Conservation (phyloP, 331 rosid genomes). For the Pyrus hybrid region DNA sequence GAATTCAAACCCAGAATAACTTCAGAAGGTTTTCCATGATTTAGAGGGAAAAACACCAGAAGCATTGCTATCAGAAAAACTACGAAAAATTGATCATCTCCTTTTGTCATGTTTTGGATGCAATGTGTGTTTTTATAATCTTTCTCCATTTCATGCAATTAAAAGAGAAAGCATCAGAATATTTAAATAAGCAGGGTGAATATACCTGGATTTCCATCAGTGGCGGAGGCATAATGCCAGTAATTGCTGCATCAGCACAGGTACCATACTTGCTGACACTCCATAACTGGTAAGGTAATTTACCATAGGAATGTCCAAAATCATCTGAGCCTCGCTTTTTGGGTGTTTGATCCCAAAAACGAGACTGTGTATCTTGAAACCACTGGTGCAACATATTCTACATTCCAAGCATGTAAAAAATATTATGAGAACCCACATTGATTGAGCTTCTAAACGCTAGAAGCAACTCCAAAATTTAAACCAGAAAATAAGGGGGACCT, state of each 20-base stretch:
- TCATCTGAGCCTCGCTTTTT: conserved; percentile 39
- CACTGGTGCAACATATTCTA: conserved; percentile 76
- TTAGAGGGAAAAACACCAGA: conserved; percentile 7
- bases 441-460: not conserved
- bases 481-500: not conserved
- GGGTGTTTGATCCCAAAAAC: conserved; percentile 50
- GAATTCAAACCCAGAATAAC: conserved; percentile 93
- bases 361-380: conserved; percentile 61
- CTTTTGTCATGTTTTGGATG: not conserved
- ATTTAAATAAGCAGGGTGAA: not conserved
- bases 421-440: conserved; percentile 15
- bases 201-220: conserved; percentile 88
- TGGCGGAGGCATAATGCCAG: conserved; percentile 96
- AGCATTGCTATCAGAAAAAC: conserved; percentile 6
- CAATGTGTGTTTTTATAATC: not conserved
- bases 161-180: not conserved
- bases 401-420: conserved; percentile 24
- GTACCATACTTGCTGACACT: conserved; percentile 77
- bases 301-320: conserved; percentile 39
- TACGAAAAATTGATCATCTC: not conserved
- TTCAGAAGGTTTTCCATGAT: conserved; percentile 66
- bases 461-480: not conserved
- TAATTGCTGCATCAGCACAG: conserved; percentile 90
- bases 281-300: conserved; percentile 74
- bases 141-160: not conserved